A percentile compares a stretch with the other conserved stretches of the same genome.
Evolutionary conservation across 2,329 filamentous ascomycete genomes (phyloP).

Genomic region (Penicillium brevicompactum): DNA sequence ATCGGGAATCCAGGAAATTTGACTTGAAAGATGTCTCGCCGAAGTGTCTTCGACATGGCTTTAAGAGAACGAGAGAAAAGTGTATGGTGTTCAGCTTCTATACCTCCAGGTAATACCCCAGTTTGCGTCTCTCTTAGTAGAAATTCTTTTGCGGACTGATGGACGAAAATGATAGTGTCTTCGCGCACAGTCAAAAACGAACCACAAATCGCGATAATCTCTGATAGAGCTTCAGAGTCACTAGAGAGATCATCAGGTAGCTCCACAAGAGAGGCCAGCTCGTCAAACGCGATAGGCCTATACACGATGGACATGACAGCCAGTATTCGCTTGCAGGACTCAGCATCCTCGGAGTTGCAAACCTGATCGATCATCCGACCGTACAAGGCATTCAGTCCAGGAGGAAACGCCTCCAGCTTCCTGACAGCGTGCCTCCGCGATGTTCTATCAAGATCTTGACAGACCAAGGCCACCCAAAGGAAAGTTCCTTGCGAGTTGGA

Average conservation of each 20-base stretch:
- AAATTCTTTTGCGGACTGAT: conserved; percentile 32
- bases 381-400: conserved; percentile 19
- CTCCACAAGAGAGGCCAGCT: not conserved
- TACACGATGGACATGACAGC: not conserved
- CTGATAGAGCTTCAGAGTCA: not conserved
- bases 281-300: not conserved
- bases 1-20: conserved; percentile 21
- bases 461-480: no score
- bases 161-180: conserved; percentile 22
- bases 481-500: no score
- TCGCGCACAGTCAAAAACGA: conserved; percentile 25
- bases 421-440: no score
- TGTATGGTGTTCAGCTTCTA: conserved; percentile 21
- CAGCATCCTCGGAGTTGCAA: not conserved
- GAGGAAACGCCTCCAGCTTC: no score
- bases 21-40: conserved; percentile 41
- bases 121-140: not conserved
- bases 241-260: not conserved
- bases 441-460: no score
- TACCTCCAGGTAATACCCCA: conserved; percentile 33
- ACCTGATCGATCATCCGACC: conserved; percentile 31
- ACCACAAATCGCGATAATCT: conserved; percentile 23
- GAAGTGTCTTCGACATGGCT: conserved; percentile 30
- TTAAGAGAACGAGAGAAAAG: conserved; percentile 41
- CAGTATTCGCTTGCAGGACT: conserved; percentile 1